Conservation (phyloP, 352 stramenopile species). For the Paralagenidium karlingii region DNA sequence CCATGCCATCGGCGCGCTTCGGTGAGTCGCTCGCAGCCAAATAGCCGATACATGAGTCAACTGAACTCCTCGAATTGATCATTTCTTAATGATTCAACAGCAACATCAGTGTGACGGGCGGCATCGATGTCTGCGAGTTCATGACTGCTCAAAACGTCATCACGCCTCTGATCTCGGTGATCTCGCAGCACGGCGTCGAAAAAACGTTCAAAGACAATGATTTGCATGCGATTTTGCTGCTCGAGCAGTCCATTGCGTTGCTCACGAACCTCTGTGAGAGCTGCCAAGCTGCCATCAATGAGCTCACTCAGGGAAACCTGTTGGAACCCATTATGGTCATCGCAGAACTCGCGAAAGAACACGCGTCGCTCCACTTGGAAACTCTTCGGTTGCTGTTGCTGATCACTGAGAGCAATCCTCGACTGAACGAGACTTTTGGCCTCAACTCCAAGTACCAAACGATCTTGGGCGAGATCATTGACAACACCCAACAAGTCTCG, state of each 20-base stretch:
- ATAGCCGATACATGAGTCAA: not conserved
- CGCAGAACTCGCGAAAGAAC: slow-evolving; percentile 28
- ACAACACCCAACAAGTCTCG: slow-evolving; percentile 27
- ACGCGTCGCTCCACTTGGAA: slow-evolving; percentile 54
- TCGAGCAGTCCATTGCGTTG: slow-evolving; percentile 71
- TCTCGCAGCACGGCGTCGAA: slow-evolving; percentile 38
- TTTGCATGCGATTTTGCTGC: slow-evolving; percentile 28
- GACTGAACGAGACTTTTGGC: slow-evolving; percentile 53
- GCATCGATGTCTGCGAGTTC: slow-evolving; percentile 67
- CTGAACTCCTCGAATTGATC: slow-evolving; percentile 1
- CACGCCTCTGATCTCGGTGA: slow-evolving; percentile 62
- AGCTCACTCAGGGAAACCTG: slow-evolving; percentile 64
- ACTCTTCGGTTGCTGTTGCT: slow-evolving; percentile 71
- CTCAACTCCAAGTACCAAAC: slow-evolving; percentile 46
- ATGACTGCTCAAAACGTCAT: slow-evolving; percentile 69
- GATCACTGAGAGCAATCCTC: slow-evolving; percentile 71
- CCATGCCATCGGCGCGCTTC: slow-evolving; percentile 64
- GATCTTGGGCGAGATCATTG: slow-evolving; percentile 49
- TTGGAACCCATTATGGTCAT: slow-evolving; percentile 68
- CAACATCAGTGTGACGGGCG: slow-evolving; percentile 82
- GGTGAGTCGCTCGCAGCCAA: slow-evolving; percentile 6
- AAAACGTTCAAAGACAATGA: slow-evolving; percentile 41
- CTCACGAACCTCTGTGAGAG: slow-evolving; percentile 78
- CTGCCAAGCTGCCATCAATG: slow-evolving; percentile 61
- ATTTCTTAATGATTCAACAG: slow-evolving; percentile 6